A percentile compares a stretch with the other conserved stretches of the same genome.
These are phyloP conservation scores for Mediolabrus comicus DNA, from an alignment of 108 stramenopile genomes.

Conservation along the genomic window DNA sequence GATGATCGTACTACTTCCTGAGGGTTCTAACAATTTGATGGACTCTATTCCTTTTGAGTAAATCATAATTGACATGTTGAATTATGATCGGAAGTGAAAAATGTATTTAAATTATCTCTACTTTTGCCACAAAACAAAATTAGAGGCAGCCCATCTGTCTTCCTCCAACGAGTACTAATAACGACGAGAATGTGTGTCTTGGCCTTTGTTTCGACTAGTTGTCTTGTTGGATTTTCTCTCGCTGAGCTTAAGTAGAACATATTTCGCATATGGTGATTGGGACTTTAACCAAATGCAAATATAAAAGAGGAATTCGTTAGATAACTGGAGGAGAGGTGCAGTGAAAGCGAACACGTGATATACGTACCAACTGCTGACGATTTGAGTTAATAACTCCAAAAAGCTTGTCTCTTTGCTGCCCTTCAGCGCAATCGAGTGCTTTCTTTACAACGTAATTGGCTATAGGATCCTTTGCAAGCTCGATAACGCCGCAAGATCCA, in stretches of 20 bases:
- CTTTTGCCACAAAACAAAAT: background rate
- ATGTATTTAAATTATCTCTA: background rate
- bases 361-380: slow-evolving; percentile 35
- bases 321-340: background rate
- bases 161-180: background rate
- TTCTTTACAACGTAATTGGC: slow-evolving; percentile 93
- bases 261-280: slow-evolving; percentile 79
- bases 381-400: slow-evolving; percentile 8
- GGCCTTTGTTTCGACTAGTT: background rate
- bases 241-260: slow-evolving; percentile 61
- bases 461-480: slow-evolving; percentile 92
- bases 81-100: background rate
- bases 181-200: background rate
- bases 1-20: slow-evolving; percentile 52
- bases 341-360: background rate
- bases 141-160: background rate
- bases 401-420: slow-evolving; percentile 16
- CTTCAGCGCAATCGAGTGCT: slow-evolving; percentile 26
- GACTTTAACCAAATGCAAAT: slow-evolving; percentile 38
- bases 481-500: slow-evolving; percentile 65
- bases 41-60: slow-evolving; percentile 63
- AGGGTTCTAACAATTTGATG: slow-evolving; percentile 66
- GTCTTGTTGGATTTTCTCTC: slow-evolving; percentile 5
- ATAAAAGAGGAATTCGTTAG: slow-evolving; percentile 6
- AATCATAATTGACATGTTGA: too few species aligned